These are phyloP conservation scores for Dissophora ornata DNA, from an alignment of 192 early-diverging fungal genomes.

Conservation along the genomic window DNA sequence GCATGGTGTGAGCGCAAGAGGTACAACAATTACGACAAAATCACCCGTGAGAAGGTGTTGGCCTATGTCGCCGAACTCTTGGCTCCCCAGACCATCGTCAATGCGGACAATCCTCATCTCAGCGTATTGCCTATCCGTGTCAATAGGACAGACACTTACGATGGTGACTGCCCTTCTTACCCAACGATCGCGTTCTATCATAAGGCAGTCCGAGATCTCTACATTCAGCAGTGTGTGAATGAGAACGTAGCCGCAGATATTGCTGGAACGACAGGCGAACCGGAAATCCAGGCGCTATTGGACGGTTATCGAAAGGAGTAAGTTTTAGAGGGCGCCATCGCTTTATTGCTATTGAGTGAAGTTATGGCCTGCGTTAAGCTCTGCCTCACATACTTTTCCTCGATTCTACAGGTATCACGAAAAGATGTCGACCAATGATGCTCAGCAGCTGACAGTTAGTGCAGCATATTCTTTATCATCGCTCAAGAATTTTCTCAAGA, in stretches of 20 bases:
- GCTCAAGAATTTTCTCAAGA: not conserved
- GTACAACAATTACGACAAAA: not conserved
- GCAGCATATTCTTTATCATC: not conserved
- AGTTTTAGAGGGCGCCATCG: no score
- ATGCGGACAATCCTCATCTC: slow-evolving; percentile 2
- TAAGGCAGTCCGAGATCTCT: not conserved
- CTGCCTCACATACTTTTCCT: no score
- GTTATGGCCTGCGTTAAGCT: no score
- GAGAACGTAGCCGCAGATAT: no score
- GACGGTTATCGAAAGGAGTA: no score
- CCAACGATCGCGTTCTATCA: not conserved
- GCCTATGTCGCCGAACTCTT: slow-evolving; percentile 1
- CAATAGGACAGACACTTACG: not conserved
- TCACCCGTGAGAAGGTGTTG: slow-evolving; percentile 4
- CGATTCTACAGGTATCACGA: not conserved
- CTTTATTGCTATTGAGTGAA: no score
- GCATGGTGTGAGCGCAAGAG: slow-evolving; percentile 17
- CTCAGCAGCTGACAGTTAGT: not conserved
- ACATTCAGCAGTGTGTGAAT: slow-evolving; percentile 9
- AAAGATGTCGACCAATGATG: not conserved
- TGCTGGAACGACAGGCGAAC: no score
- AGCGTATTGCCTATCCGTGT: slow-evolving; percentile 1
- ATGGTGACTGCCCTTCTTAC: not conserved
- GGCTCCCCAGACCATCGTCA: not conserved
- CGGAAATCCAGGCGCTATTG: no score